phyloP scores from a whole-genome alignment of 2,329 filamentous ascomycete genomes.

The Ophiosphaerella korrae region DNA sequence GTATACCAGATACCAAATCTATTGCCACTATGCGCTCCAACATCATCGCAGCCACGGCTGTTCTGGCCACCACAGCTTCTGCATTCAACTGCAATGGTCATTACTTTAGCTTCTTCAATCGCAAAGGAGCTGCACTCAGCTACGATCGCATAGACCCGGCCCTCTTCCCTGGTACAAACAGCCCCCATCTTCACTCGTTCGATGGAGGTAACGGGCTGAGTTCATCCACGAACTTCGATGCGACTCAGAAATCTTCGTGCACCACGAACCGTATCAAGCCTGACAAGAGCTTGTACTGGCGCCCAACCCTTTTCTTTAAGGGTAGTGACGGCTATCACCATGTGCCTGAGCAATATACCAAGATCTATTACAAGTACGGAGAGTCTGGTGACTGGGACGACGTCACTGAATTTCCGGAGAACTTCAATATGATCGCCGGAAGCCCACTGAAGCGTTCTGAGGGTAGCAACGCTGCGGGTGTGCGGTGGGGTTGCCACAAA shows the following conservation, averaged over 20 bases:
- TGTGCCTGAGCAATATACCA: conserved; percentile 42
- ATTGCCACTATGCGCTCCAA: conserved; percentile 36
- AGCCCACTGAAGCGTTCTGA: conserved; percentile 36
- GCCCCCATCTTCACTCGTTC: conserved; percentile 46
- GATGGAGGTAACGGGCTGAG: conserved; percentile 44
- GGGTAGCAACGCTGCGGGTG: conserved; percentile 33
- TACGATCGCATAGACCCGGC: conserved; percentile 46
- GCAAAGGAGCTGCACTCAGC: conserved; percentile 38
- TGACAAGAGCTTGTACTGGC: conserved; percentile 48
- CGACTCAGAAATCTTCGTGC: conserved; percentile 38
- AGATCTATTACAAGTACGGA: conserved; percentile 48
- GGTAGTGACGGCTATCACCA: conserved; percentile 43
- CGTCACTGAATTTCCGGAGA: conserved; percentile 43
- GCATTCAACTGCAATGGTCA: conserved; percentile 45
- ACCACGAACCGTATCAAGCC: conserved; percentile 45
- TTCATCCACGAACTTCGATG: conserved; percentile 32
- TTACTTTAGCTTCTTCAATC: conserved; percentile 49
- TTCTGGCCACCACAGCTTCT: conserved; percentile 35
- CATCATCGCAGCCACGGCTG: conserved; percentile 34
- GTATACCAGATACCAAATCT: conserved; percentile 1
- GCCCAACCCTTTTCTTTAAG: conserved; percentile 45
- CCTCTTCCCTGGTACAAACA: conserved; percentile 38
- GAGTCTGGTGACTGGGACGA: conserved; percentile 41
- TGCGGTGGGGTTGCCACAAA: conserved; percentile 42
- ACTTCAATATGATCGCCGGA: conserved; percentile 47